Conservation (phyloP, 768 basidiomycete genomes). For the Tricholoma bakamatsutake region DNA sequence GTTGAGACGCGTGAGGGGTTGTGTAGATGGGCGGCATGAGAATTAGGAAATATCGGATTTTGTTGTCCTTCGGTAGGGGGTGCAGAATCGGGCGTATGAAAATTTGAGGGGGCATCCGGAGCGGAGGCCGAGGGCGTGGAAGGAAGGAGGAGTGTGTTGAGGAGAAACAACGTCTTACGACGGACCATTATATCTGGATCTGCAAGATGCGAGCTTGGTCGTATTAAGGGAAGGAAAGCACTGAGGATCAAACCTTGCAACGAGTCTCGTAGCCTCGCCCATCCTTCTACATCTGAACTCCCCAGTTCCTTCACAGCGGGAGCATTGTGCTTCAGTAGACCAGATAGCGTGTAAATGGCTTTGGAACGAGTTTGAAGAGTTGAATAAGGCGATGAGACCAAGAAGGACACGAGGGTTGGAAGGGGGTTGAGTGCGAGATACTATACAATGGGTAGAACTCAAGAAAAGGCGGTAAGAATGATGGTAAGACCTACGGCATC, state of each 20-base stretch:
- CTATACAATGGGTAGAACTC: slow-evolving; percentile 25
- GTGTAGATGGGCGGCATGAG: slow-evolving; percentile 58
- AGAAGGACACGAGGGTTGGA: slow-evolving; percentile 53
- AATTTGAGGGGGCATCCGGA: slow-evolving; percentile 12
- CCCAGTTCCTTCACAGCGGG: slow-evolving; percentile 54
- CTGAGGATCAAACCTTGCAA: slow-evolving; percentile 45
- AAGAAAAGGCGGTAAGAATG: neutral
- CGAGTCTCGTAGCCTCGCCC: slow-evolving; percentile 52
- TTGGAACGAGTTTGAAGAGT: slow-evolving; percentile 63
- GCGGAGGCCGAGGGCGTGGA: slow-evolving; percentile 18
- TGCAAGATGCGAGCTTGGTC: slow-evolving; percentile 19
- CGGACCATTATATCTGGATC: slow-evolving; percentile 77
- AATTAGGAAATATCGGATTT: slow-evolving; percentile 58
- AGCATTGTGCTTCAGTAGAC: slow-evolving; percentile 70
- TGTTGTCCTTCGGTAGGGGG: slow-evolving; percentile 8
- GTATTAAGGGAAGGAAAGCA: neutral
- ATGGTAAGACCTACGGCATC: slow-evolving; percentile 46
- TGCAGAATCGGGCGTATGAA: slow-evolving; percentile 19
- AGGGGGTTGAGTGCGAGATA: slow-evolving; percentile 65
- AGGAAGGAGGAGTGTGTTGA: slow-evolving; percentile 65
- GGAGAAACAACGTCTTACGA: slow-evolving; percentile 72
- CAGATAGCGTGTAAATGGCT: slow-evolving; percentile 77
- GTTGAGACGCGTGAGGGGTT: slow-evolving; percentile 53
- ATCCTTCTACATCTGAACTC: slow-evolving; percentile 46
- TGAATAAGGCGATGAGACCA: slow-evolving; percentile 43